These are phyloP conservation scores for Mortierella sp. DNA, from an alignment of 371 early-diverging fungal genomes.

Conservation along the genomic window DNA sequence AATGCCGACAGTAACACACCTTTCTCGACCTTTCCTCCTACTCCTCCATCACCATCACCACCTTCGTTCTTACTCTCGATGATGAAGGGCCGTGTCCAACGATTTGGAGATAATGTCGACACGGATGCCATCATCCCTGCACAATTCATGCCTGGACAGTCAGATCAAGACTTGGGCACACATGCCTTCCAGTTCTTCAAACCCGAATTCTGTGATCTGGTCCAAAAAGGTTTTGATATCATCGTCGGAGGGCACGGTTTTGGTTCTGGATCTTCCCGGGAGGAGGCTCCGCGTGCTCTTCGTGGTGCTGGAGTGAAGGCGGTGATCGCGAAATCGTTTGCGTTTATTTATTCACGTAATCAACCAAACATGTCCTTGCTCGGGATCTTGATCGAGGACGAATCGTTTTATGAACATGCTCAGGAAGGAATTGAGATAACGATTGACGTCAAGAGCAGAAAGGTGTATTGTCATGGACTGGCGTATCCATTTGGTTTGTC, in stretches of 20 bases:
- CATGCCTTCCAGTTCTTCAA: slow-evolving; percentile 80
- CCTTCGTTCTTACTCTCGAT: no score
- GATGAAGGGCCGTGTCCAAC: slow-evolving; percentile 74
- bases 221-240: slow-evolving; percentile 67
- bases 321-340: slow-evolving; percentile 80
- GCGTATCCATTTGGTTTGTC: slow-evolving; percentile 68
- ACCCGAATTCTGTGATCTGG: slow-evolving; percentile 77
- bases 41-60: slow-evolving; percentile 52
- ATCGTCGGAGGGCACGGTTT: slow-evolving; percentile 79
- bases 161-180: slow-evolving; percentile 75
- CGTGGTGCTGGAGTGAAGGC: slow-evolving; percentile 76
- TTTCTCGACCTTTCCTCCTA: slow-evolving; percentile 52
- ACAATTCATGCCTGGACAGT: slow-evolving; percentile 80
- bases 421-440: slow-evolving; percentile 72
- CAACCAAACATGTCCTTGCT: slow-evolving; percentile 83
- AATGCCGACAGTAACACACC: no score
- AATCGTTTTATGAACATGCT: slow-evolving; percentile 75
- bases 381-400: slow-evolving; percentile 74
- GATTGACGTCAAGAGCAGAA: slow-evolving; percentile 73
- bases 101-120: slow-evolving; percentile 80
- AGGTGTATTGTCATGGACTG: slow-evolving; percentile 61
- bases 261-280: slow-evolving; percentile 80
- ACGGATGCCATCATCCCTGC: slow-evolving; percentile 86
- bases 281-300: slow-evolving; percentile 82
- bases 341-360: slow-evolving; percentile 71